Percentiles rank a stretch among this genome's conserved stretches.
These are phyloP conservation scores for Cladosporium oxysporum DNA, from an alignment of 2,329 filamentous ascomycete genomes.

Conservation along the genomic window DNA sequence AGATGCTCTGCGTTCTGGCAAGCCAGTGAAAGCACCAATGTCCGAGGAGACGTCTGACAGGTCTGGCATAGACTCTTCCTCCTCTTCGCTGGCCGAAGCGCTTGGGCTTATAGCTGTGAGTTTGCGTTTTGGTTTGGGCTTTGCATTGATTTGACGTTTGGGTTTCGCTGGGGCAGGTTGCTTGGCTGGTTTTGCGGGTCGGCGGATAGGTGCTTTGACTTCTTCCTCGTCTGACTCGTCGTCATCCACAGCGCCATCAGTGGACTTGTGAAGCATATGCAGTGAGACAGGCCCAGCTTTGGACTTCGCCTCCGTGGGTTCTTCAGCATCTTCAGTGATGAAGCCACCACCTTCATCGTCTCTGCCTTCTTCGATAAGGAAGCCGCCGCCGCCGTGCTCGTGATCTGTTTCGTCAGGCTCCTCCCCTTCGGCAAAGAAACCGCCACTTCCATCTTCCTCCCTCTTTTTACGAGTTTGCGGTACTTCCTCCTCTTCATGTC, in stretches of 20 bases:
- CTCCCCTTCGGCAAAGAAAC: conserved; percentile 33
- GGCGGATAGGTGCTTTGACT: background rate
- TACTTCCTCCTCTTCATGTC: conserved; percentile 38
- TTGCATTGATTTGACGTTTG: conserved; percentile 5
- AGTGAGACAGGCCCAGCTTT: conserved; percentile 31
- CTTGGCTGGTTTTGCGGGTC: background rate
- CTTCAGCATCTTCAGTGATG: conserved; percentile 40
- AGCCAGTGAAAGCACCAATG: conserved; percentile 6
- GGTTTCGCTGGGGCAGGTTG: conserved; percentile 20
- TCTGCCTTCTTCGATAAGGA: conserved; percentile 36
- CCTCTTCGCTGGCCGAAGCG: conserved; percentile 12
- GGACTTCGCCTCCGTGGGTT: conserved; percentile 24
- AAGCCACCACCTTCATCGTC: conserved; percentile 39
- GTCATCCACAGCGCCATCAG: conserved; percentile 34
- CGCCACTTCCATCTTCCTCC: conserved; percentile 26
- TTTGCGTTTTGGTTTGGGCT: conserved; percentile 1
- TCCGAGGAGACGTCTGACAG: conserved; percentile 14
- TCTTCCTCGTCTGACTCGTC: conserved; percentile 20
- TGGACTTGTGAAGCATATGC: conserved; percentile 28
- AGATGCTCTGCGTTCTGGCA: conserved; percentile 15
- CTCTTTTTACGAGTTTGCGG: conserved; percentile 32
- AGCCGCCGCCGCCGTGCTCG: conserved; percentile 38
- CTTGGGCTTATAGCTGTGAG: background rate
- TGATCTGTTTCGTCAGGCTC: conserved; percentile 28
- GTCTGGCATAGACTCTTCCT: conserved; percentile 17